These are phyloP conservation scores for Cladorrhinum sp. DNA, from an alignment of 2,329 filamentous ascomycete genomes.

Conservation along the genomic window DNA sequence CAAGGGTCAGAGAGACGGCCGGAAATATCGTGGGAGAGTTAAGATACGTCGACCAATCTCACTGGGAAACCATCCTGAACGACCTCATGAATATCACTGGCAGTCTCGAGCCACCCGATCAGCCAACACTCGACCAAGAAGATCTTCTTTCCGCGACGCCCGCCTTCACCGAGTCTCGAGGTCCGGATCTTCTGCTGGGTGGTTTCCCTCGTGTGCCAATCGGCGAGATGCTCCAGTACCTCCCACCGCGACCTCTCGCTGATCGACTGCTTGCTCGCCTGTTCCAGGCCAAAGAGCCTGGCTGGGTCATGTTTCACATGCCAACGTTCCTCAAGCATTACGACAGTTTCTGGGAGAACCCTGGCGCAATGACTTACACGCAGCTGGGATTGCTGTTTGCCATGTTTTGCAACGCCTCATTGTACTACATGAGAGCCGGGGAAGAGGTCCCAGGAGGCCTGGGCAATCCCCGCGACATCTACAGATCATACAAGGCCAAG, in stretches of 20 bases:
- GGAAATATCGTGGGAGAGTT: conserved; percentile 26
- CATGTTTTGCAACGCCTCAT: conserved; percentile 31
- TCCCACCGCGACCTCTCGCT: conserved; percentile 27
- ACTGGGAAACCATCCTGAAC: conserved; percentile 34
- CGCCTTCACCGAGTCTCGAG: conserved; percentile 7
- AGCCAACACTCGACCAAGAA: conserved; percentile 20
- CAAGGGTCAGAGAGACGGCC: conserved; percentile 14
- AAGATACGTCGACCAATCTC: conserved; percentile 31
- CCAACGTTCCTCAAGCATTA: conserved; percentile 30
- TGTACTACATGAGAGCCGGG: conserved; percentile 27
- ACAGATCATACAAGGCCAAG: not conserved
- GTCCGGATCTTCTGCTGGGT: conserved; percentile 28
- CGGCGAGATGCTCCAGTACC: conserved; percentile 19
- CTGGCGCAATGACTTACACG: conserved; percentile 20
- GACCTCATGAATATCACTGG: conserved; percentile 27
- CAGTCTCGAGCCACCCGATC: conserved; percentile 25
- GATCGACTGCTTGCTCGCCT: conserved; percentile 31
- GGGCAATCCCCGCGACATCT: conserved; percentile 20
- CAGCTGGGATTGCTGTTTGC: conserved; percentile 34
- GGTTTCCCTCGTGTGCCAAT: conserved; percentile 24
- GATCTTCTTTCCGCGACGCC: not conserved
- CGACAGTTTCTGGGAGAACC: conserved; percentile 32
- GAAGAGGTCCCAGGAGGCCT: conserved; percentile 24
- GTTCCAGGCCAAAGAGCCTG: conserved; percentile 30
- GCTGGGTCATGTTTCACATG: conserved; percentile 33